These are phyloP conservation scores for Sarcodon aspratus DNA, from an alignment of 768 basidiomycete genomes.

Conservation along the genomic window DNA sequence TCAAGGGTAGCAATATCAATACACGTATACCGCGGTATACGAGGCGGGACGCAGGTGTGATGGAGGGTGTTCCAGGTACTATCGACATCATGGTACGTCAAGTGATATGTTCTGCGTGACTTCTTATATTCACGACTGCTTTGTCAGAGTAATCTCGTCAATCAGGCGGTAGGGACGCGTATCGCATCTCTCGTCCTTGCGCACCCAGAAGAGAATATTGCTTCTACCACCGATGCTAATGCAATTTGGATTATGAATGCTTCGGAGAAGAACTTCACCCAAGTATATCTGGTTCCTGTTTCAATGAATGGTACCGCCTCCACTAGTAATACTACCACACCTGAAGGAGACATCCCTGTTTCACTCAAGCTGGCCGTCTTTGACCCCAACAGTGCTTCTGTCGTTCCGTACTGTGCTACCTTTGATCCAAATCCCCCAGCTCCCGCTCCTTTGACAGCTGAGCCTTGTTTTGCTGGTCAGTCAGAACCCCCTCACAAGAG, in stretches of 20 bases:
- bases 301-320: slow-evolving; percentile 7
- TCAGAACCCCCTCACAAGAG: slow-evolving; percentile 22
- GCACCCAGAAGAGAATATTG: slow-evolving; percentile 7
- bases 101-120: background rate
- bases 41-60: background rate
- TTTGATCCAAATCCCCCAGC: slow-evolving; percentile 40
- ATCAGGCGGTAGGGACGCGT: slow-evolving; percentile 20
- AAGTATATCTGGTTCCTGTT: slow-evolving; percentile 14
- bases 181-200: slow-evolving; percentile 31
- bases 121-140: background rate
- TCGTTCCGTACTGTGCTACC: slow-evolving; percentile 45
- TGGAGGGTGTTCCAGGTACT: slow-evolving; percentile 24
- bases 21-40: background rate
- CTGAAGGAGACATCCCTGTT: slow-evolving; percentile 21
- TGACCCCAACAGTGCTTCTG: slow-evolving; percentile 21
- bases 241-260: slow-evolving; percentile 19
- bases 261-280: slow-evolving; percentile 15
- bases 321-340: slow-evolving; percentile 2
- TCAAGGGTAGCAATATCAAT: slow-evolving; percentile 8
- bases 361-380: slow-evolving; percentile 33
- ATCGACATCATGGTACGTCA: slow-evolving; percentile 38
- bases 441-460: slow-evolving; percentile 38
- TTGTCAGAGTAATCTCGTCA: slow-evolving; percentile 22
- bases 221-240: slow-evolving; percentile 7
- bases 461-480: slow-evolving; percentile 24